Evolutionary conservation across 176 grass and related monocot species (phyloP), one percentile per base, ranked within the genome.

Genomic region (Musa troglodytarum): DNA sequence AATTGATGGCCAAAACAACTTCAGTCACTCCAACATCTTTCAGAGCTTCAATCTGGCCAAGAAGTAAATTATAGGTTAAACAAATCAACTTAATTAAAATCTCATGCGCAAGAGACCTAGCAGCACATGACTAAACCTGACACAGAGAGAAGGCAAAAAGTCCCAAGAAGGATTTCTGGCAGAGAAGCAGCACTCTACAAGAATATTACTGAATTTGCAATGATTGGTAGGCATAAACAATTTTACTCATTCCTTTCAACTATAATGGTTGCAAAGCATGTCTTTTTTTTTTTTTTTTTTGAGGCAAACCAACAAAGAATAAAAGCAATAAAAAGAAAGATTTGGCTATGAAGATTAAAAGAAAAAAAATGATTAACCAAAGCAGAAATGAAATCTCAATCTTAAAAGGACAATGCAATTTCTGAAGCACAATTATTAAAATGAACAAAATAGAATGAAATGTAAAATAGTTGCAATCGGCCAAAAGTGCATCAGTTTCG

Each of bases 1-100:
- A 96, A 85, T 96, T 96, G 68, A 92, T 96, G 69, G 93, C 93
- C 16, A 96, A 63, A 79, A 96, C 77, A 63, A 92, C 93, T 66
- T 96, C 93, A 17, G 90, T 92, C 26, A 96, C 93, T 1, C 87
- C 93, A 66, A 96, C 93, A 50, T 87, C 83, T 74, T 90, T 96
- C 77, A 92, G 84, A 66, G 90, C 90, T 79, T 96, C 83, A 11
- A 96, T 96, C 93, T 96, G 82, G 69, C 81, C 21, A 81, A 66
- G 49, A 7, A 20, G 34, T 68, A 74, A 74, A 29, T 52, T 12
- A 16, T 10, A 53, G 3, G 52, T 65, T 76, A 69, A 23, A 77
- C 14, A 57, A 57, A 57, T 17, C 14, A 57, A 57, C 54, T 34
- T 34, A 4, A 57, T 17, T 9, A 57, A 20, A 8, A 61, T 9